Percentiles rank a stretch among this genome's conserved stretches.
These are phyloP conservation scores for Candida parachauliodes DNA, from an alignment of 805 yeast genomes.

Conservation along the genomic window DNA sequence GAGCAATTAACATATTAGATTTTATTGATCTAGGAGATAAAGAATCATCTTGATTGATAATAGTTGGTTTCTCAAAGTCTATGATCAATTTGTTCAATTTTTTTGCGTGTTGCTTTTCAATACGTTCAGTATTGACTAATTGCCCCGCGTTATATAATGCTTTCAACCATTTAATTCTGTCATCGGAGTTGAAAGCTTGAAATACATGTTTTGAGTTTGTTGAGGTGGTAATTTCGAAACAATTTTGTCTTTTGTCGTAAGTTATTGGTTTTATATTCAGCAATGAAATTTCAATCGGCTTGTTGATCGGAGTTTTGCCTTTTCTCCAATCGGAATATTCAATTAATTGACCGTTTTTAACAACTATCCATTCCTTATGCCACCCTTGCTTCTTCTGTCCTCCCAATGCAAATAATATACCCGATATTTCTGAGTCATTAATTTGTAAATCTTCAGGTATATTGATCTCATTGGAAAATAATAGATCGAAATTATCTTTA, in stretches of 20 bases:
- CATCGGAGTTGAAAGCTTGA: conserved; percentile 70
- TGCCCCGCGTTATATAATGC: conserved; percentile 59
- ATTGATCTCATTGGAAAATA: conserved; percentile 18
- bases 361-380: conserved; percentile 87
- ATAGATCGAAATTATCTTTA: conserved; percentile 25
- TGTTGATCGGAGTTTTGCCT: conserved; percentile 56
- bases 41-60: conserved; percentile 11
- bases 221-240: conserved; percentile 77
- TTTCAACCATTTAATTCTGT: conserved; percentile 65
- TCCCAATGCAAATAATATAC: conserved; percentile 54
- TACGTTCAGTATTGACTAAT: conserved; percentile 26
- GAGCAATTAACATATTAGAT: conserved; percentile 18
- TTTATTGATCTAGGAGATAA: conserved; percentile 32
- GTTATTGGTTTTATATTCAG: conserved; percentile 54
- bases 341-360: conserved; percentile 61
- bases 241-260: conserved; percentile 47
- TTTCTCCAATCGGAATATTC: conserved; percentile 82
- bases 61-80: conserved; percentile 14
- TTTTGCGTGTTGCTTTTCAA: conserved; percentile 10
- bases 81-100: conserved; percentile 3
- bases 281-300: conserved; percentile 68
- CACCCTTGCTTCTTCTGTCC: conserved; percentile 67
- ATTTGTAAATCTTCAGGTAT: conserved; percentile 6
- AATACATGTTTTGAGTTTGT: conserved; percentile 61
- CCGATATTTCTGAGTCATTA: conserved; percentile 34